Conservation (phyloP, 2,329 filamentous ascomycete genomes). For the Daldinia sp. region DNA sequence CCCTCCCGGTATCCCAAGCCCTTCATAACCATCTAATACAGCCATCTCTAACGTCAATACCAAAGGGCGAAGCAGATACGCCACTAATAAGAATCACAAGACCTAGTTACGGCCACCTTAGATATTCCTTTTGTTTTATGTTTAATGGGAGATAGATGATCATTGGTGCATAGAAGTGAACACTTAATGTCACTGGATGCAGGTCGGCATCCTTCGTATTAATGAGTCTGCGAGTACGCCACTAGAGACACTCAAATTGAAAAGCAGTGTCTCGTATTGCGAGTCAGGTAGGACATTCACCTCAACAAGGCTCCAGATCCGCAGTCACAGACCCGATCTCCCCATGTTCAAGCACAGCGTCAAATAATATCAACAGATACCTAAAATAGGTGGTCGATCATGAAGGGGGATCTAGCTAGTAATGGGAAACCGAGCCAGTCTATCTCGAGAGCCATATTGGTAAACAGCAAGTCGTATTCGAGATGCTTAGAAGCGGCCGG, state of each 20-base stretch:
- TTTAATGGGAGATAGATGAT: not conserved
- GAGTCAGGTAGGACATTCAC: not conserved
- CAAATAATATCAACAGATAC: not conserved
- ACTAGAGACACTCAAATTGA: slow-evolving; percentile 8
- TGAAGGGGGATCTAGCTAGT: not conserved
- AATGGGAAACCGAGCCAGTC: not conserved
- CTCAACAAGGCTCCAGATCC: not conserved
- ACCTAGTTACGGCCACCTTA: not conserved
- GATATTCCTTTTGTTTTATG: not conserved
- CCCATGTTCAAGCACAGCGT: slow-evolving; percentile 5
- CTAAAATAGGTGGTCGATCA: not conserved
- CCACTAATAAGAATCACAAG: not conserved
- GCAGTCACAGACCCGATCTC: not conserved
- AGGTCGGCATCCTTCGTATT: slow-evolving; percentile 1
- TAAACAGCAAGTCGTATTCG: not conserved
- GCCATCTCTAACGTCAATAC: not conserved
- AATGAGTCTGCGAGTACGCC: not conserved
- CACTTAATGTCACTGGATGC: not conserved
- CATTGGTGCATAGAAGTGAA: not conserved
- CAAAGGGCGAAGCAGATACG: not conserved
- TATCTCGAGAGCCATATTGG: not conserved
- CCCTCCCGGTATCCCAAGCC: too few relatives aligned
- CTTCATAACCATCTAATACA: not conserved
- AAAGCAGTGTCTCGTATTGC: slow-evolving; percentile 3
- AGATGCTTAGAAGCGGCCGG: not conserved